Evolutionary conservation across 108 stramenopile genomes (phyloP).

Genomic region (Aurantiochytrium sp.): DNA sequence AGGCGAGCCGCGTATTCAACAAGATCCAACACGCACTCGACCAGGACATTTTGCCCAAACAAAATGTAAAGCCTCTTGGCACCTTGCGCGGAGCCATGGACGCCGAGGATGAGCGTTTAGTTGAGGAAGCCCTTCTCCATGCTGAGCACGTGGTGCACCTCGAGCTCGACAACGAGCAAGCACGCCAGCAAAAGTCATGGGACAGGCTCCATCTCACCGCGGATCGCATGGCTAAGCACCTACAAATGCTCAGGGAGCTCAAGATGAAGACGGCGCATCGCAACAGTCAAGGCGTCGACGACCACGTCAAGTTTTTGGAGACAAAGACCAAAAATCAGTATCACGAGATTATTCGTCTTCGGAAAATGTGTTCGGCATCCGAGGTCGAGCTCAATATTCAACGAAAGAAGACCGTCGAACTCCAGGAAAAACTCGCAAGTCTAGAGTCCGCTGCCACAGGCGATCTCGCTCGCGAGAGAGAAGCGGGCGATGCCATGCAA

Average conservation of each 20-base stretch:
- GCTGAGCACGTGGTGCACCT: constrained; percentile 9
- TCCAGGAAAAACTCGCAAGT: neutral
- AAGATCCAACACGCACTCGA: neutral
- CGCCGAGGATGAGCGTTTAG: neutral
- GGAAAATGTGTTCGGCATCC: neutral
- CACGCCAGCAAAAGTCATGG: neutral
- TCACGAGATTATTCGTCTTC: neutral
- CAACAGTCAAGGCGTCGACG: neutral
- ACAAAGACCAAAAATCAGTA: neutral
- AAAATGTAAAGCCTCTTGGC: neutral
- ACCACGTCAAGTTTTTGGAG: neutral
- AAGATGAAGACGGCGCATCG: neutral
- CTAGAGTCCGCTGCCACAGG: neutral
- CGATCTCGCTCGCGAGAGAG: neutral
- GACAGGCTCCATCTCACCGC: neutral
- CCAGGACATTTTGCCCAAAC: neutral
- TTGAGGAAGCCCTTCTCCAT: constrained; percentile 1
- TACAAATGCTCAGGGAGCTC: neutral
- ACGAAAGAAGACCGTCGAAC: neutral
- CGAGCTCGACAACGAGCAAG: neutral
- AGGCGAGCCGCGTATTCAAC: neutral
- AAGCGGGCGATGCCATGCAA: neutral
- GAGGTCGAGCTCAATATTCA: neutral
- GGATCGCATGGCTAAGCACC: neutral
- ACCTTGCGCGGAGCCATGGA: neutral